These are phyloP conservation scores for Penicillium verhagenii DNA, from an alignment of 495 filamentous ascomycete genomes.

Conservation along the genomic window DNA sequence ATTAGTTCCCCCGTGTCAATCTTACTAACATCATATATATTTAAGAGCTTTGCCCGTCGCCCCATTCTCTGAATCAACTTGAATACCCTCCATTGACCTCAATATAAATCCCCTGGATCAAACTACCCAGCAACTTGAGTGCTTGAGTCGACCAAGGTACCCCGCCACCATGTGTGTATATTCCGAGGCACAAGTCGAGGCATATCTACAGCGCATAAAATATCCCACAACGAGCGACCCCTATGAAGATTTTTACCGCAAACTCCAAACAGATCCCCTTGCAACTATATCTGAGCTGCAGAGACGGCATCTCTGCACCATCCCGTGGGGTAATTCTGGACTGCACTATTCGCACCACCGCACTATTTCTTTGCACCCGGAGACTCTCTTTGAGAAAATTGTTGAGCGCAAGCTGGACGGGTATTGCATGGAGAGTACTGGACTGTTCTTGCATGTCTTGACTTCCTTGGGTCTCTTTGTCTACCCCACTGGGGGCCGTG, in stretches of 20 bases:
- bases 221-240: slow-evolving; percentile 17
- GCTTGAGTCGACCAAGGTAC: neutral
- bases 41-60: too few species aligned
- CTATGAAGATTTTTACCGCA: slow-evolving; percentile 14
- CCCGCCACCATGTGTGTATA: slow-evolving; percentile 20
- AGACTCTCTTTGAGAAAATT: slow-evolving; percentile 64
- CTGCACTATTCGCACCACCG: slow-evolving; percentile 58
- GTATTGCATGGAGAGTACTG: slow-evolving; percentile 77
- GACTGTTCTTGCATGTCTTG: slow-evolving; percentile 61
- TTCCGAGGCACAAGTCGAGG: slow-evolving; percentile 31
- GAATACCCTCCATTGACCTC: neutral
- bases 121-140: neutral
- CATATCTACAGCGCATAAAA: slow-evolving; percentile 34
- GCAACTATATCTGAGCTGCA: slow-evolving; percentile 30
- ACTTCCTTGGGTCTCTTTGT: slow-evolving; percentile 59
- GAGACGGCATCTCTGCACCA: slow-evolving; percentile 50
- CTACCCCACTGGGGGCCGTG: slow-evolving; percentile 47
- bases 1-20: too few species aligned
- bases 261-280: slow-evolving; percentile 23
- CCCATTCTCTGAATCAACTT: too few species aligned
- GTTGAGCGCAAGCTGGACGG: slow-evolving; percentile 64
- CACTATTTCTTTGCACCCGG: slow-evolving; percentile 55
- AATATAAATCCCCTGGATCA: slow-evolving; percentile 25
- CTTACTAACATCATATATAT: too few species aligned
- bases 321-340: slow-evolving; percentile 68